A percentile compares a stretch with the other conserved stretches of the same genome.
Conservation (phyloP, 1,284 basidiomycete genomes). For the Peniophora sp. region DNA sequence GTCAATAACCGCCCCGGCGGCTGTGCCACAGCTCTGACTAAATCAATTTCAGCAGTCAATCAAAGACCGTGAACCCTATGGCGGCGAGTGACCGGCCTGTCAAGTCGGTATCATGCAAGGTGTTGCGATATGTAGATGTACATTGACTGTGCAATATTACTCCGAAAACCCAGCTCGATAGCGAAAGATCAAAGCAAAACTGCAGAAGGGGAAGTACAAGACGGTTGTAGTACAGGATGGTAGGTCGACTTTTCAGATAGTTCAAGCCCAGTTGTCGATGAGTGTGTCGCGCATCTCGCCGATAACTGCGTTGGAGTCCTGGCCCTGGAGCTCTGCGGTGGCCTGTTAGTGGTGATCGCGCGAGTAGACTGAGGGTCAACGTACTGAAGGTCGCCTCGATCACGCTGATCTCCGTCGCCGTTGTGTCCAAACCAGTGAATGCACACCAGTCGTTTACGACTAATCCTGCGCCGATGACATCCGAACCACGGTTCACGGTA, state of each 20-base stretch:
- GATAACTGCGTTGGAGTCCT: constrained; percentile 79
- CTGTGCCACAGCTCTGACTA: too few relatives aligned
- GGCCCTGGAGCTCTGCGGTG: constrained; percentile 77
- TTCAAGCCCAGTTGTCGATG: constrained; percentile 90
- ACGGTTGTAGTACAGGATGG: neutral
- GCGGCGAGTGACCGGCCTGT: too few relatives aligned
- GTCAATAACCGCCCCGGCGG: too few relatives aligned
- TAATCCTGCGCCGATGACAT: constrained; percentile 94
- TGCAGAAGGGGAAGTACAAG: neutral
- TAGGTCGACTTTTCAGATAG: neutral
- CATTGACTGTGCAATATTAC: too few relatives aligned
- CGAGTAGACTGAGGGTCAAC: constrained; percentile 21
- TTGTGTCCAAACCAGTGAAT: constrained; percentile 94
- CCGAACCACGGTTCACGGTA: constrained; percentile 96
- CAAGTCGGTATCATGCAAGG: too few relatives aligned
- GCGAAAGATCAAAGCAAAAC: constrained; percentile 1
- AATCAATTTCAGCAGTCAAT: too few relatives aligned
- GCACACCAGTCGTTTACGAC: constrained; percentile 99
- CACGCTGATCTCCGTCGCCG: constrained; percentile 96
- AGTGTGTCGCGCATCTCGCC: constrained; percentile 92
- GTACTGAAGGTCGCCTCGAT: constrained; percentile 96
- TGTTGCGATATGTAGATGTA: too few relatives aligned
- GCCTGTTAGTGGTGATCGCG: constrained; percentile 3
- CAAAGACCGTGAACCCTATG: too few relatives aligned
- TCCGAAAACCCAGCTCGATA: neutral